Conservation (phyloP, 768 basidiomycete genomes). For the Russula vinacea region DNA sequence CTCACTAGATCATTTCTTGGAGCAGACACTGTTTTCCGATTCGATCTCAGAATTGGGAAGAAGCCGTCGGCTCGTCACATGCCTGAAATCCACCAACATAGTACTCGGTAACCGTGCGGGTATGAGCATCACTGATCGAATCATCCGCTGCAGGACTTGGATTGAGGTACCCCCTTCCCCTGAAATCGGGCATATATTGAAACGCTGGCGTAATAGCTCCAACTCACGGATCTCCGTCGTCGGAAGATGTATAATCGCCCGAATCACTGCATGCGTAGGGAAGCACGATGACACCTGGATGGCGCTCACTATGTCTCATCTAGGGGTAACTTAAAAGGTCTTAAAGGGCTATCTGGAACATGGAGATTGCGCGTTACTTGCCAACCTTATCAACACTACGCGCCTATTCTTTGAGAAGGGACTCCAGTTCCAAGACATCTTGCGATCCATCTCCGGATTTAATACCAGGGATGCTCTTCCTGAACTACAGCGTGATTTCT, state of each 20-base stretch:
- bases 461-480: too few relatives aligned
- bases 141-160: neutral
- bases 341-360: neutral
- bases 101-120: neutral
- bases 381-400: constrained; percentile 1
- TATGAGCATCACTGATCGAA: neutral
- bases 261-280: neutral
- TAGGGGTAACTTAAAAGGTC: neutral
- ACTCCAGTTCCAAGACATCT: too few relatives aligned
- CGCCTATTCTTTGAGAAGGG: neutral
- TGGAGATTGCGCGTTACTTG: neutral
- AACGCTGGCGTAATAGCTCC: neutral
- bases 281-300: neutral
- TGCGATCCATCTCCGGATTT: too few relatives aligned
- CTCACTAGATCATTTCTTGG: neutral
- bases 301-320: neutral
- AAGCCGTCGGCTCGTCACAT: neutral
- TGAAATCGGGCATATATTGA: neutral
- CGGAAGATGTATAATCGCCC: neutral
- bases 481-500: too few relatives aligned
- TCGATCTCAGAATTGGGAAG: neutral
- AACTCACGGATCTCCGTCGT: neutral
- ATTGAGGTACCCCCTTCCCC: neutral
- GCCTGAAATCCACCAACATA: neutral
- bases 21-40: neutral